A percentile compares a stretch with the other conserved stretches of the same genome.
phyloP scores from a whole-genome alignment of 2,329 filamentous ascomycete species.

The Xylariaceae sp. region DNA sequence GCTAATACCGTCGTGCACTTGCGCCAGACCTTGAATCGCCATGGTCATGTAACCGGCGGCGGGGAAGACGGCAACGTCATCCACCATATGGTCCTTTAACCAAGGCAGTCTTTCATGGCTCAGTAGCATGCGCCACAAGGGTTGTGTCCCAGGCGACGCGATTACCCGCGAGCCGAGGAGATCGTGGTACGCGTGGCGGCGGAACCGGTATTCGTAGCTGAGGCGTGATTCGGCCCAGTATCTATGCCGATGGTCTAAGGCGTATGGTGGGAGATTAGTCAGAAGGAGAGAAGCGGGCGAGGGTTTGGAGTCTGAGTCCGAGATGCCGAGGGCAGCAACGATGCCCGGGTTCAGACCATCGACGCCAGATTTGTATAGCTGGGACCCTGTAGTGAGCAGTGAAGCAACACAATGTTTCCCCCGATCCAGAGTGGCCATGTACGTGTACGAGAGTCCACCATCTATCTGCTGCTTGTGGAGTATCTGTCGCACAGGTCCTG shows the following conservation, averaged over 20 bases:
- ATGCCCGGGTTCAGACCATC: neutral
- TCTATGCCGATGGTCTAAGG: slow-evolving; percentile 10
- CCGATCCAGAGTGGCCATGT: neutral
- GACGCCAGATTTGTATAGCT: neutral
- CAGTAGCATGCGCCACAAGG: slow-evolving; percentile 10
- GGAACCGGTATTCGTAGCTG: slow-evolving; percentile 3
- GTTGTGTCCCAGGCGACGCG: neutral
- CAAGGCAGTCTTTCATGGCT: slow-evolving; percentile 2
- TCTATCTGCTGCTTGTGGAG: neutral
- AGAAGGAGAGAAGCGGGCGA: slow-evolving; percentile 1
- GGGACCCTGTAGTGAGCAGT: neutral
- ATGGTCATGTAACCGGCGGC: slow-evolving; percentile 7
- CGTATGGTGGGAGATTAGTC: slow-evolving; percentile 14
- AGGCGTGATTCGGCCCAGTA: slow-evolving; percentile 19
- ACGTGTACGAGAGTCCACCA: neutral
- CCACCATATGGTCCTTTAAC: slow-evolving; percentile 17
- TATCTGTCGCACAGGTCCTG: slow-evolving; percentile 3
- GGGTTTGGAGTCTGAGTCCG: neutral
- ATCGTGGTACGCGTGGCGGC: slow-evolving; percentile 1
- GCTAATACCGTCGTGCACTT: neutral
- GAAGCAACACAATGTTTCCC: neutral
- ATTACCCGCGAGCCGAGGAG: neutral
- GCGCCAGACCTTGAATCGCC: slow-evolving; percentile 4
- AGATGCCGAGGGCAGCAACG: neutral
- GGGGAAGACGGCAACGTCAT: slow-evolving; percentile 3